Evolutionary conservation across 768 basidiomycete species (phyloP), one percentile per base, ranked within the genome.

Genomic region (Naganishia vaughanmartiniae): DNA sequence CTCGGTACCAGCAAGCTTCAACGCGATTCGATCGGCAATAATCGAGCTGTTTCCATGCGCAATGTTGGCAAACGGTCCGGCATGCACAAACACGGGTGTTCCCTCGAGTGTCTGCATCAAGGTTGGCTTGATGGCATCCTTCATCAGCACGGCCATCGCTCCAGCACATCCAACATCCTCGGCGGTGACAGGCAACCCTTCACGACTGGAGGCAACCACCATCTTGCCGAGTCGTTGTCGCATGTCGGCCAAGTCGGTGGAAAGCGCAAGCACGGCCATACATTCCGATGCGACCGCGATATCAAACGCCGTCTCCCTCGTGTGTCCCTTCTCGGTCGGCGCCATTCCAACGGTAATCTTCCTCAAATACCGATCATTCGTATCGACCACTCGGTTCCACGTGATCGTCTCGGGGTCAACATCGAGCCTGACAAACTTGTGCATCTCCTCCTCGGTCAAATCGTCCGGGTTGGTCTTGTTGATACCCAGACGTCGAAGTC

Each of bases 121-220:
- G 80, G 97, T 99, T 28, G 95, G 95, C 84, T 98, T 99, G 84
- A 99, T 93, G 19, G 96, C 92, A 76, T 99, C 95, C 84, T 97
- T 97, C 89, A 99, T 90, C 73, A 99, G 86, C 65, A 98, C 94
- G 17, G 95, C 91, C 65, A 99, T 87, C 65, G 95, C 93, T 70
- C 93, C 94, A 73, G 92, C 90, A 74, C 90, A 91, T 74, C 95
- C 95, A 65, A 99, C 86, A 79, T 99, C 95, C 78, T 98, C 95
- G 30, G 93, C 93, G 45, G 95, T 99, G 81, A 99, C 85, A 31
- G 94, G 88, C 3, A 93, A 90, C 26, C 95, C 96, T 26, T 85
- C 86, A 80, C 91, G 94, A 84, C 90, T 90, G 2, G 93, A 91
- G 6, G 91, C 95, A 56, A 99, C 92, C 31, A 99, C 95, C 94